Percentiles rank a stretch among this genome's conserved stretches.
Conservation (phyloP, 805 yeast genomes). For the Yarrowia bubula region DNA sequence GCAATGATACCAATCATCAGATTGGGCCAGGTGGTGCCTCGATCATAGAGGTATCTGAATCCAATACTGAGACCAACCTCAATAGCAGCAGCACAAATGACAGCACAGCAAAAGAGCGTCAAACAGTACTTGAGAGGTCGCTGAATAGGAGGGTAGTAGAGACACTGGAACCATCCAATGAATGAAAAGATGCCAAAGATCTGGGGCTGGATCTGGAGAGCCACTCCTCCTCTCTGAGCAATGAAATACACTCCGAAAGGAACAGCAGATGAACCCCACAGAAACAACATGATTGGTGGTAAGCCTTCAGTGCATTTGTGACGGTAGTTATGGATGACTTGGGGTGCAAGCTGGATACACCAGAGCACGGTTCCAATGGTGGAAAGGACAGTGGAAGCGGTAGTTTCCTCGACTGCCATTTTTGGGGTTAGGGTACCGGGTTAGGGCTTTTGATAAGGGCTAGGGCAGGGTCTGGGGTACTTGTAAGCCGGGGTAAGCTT, state of each 20-base stretch:
- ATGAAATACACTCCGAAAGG: slow-evolving; percentile 87
- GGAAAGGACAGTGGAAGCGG: slow-evolving; percentile 71
- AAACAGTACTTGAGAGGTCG: slow-evolving; percentile 41
- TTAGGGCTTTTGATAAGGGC: too few species aligned
- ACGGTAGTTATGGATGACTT: slow-evolving; percentile 68
- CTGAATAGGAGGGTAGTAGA: slow-evolving; percentile 70
- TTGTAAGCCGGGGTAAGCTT: not conserved
- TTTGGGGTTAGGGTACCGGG: too few species aligned
- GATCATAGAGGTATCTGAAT: slow-evolving; percentile 53
- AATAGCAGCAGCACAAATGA: slow-evolving; percentile 51
- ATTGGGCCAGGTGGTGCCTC: slow-evolving; percentile 69
- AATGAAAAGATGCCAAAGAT: slow-evolving; percentile 69
- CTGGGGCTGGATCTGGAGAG: slow-evolving; percentile 85
- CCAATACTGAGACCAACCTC: slow-evolving; percentile 74
- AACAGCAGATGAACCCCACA: slow-evolving; percentile 78
- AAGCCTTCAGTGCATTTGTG: slow-evolving; percentile 81
- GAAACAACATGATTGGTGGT: slow-evolving; percentile 82
- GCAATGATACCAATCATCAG: slow-evolving; percentile 79
- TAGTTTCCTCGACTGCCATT: slow-evolving; percentile 28
- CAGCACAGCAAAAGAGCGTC: slow-evolving; percentile 42
- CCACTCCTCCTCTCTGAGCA: slow-evolving; percentile 65
- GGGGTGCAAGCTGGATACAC: slow-evolving; percentile 91
- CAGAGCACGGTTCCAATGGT: slow-evolving; percentile 88
- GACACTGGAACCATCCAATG: slow-evolving; percentile 64
- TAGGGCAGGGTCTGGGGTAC: too few species aligned